These are phyloP conservation scores for Yamagishiella unicocca DNA, from an alignment of 139 green algal species.

Conservation along the genomic window DNA sequence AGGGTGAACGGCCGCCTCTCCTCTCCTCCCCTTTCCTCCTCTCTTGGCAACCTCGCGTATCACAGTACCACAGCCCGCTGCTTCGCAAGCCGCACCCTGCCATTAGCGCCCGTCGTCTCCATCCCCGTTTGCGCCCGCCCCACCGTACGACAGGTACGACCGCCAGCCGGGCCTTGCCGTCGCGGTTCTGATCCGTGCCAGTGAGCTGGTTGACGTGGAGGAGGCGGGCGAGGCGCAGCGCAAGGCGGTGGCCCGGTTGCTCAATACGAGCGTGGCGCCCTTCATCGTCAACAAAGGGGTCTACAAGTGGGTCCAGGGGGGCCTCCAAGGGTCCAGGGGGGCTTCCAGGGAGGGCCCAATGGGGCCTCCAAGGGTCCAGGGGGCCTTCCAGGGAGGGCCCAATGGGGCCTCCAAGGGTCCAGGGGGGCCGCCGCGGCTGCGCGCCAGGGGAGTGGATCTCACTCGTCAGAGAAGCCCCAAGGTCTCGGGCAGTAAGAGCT, in stretches of 20 bases:
- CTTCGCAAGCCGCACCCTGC: background rate
- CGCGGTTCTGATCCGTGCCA: background rate
- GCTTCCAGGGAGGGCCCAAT: background rate
- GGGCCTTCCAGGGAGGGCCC: background rate
- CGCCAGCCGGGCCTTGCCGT: slow-evolving; percentile 4
- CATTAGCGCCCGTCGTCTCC: background rate
- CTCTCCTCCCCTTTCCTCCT: background rate
- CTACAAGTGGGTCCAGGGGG: background rate
- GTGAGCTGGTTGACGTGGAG: slow-evolving; percentile 35
- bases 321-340: background rate
- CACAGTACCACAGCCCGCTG: background rate
- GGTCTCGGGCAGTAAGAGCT: background rate
- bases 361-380: background rate
- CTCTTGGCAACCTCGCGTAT: background rate
- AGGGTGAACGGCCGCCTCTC: background rate
- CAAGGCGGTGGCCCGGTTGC: background rate
- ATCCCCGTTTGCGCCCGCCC: background rate
- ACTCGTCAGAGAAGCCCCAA: background rate
- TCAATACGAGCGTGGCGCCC: background rate
- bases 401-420: background rate
- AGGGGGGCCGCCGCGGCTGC: background rate
- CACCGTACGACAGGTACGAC: slow-evolving; percentile 14
- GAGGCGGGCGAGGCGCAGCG: background rate
- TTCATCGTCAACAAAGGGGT: slow-evolving; percentile 20
- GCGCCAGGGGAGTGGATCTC: background rate